Base-by-base conservation (phyloP, 768 basidiomycete species). In the Lactarius quietus region DNA sequence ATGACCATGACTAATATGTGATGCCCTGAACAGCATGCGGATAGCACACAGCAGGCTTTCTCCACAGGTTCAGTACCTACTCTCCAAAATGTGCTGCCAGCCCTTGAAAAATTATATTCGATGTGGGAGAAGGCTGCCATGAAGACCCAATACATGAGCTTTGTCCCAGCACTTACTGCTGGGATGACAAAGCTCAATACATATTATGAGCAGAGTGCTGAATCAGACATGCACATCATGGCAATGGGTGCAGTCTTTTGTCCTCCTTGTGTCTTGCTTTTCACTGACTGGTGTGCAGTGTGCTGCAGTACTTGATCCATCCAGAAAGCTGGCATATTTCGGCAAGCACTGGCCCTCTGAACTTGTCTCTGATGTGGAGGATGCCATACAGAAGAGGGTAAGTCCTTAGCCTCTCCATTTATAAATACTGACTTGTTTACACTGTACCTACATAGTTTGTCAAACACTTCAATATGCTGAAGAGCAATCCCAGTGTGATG, bases 121-220 rank as follows among this genome's bases (percentile, higher is more conserved):
- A 26, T 28, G 10, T 58, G 57, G 57, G 9, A 20, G 3, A 58
- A n/a, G 17, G 7, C 15, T 1, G 1, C 39, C 18, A 20, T 9
- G 0, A 58, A 29, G 29, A 0, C 8, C 1, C 20, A 20, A 43
- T 43, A 43, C 3, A 0, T 20, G 15, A 0, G 0, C 0, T 43
- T n/a, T 14, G n/a, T n/a, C n/a, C n/a, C n/a, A n/a, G n/a, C n/a
- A n/a, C n/a, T n/a, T n/a, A n/a, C n/a, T n/a, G n/a, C n/a, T n/a
- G n/a, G n/a, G n/a, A n/a, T n/a, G n/a, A n/a, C n/a, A n/a, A n/a
- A n/a, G n/a, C n/a, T n/a, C n/a, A n/a, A n/a, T n/a, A n/a, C n/a
- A n/a, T n/a, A n/a, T n/a, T n/a, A n/a, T n/a, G n/a, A n/a, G n/a
- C n/a, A n/a, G n/a, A n/a, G n/a, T n/a, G n/a, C n/a, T n/a, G n/a